Percentiles rank a stretch among this genome's conserved stretches.
Conservation (phyloP, 192 early-diverging fungal genomes). For the Backusella liffmaniae region DNA sequence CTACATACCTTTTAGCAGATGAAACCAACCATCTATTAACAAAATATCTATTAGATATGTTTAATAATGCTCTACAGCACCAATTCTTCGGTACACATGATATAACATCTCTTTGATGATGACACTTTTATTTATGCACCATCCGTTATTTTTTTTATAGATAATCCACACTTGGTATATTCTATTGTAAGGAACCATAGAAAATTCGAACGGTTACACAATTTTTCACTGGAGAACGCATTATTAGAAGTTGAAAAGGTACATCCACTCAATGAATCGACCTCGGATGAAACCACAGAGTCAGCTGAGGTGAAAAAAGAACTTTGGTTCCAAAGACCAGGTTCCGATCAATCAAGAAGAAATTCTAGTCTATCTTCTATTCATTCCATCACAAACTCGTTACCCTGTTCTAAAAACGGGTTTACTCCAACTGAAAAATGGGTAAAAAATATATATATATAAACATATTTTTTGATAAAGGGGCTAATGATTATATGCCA, state of each 20-base stretch:
- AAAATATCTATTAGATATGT: slow-evolving; percentile 74
- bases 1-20: slow-evolving; percentile 77
- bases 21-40: slow-evolving; percentile 72
- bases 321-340: background rate
- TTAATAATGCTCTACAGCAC: slow-evolving; percentile 83
- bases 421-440: slow-evolving; percentile 23
- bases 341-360: background rate
- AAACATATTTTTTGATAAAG: background rate
- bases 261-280: slow-evolving; percentile 19
- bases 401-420: slow-evolving; percentile 1
- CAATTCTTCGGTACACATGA: slow-evolving; percentile 61
- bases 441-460: slow-evolving; percentile 27
- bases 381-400: slow-evolving; percentile 1
- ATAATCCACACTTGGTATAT: slow-evolving; percentile 80
- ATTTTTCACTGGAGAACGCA: slow-evolving; percentile 68
- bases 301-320: slow-evolving; percentile 1
- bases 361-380: background rate
- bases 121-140: background rate
- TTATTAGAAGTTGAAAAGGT: slow-evolving; percentile 54
- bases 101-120: background rate
- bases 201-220: slow-evolving; percentile 64
- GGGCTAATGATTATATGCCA: background rate
- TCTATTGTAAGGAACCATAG: slow-evolving; percentile 69
- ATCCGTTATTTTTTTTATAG: slow-evolving; percentile 25
- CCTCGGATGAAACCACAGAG: background rate